Conservation (phyloP, 768 basidiomycete genomes). For the Mycena leptocephala region DNA sequence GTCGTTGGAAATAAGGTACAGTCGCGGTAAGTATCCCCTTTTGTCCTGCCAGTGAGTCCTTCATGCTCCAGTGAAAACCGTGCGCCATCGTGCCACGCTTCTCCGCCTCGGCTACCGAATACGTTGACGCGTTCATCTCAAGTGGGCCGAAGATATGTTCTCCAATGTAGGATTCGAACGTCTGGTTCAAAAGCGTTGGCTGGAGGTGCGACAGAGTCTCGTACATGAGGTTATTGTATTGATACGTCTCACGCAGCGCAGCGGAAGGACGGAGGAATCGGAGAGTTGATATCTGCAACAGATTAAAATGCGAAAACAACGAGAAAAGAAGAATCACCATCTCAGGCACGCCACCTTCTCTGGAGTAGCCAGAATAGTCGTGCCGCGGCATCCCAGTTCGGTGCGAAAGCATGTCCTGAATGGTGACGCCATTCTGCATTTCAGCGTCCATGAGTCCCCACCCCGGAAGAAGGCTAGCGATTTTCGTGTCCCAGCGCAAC, state of each 20-base stretch:
- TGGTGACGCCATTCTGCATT: constrained; percentile 48
- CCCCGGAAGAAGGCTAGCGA: constrained; percentile 54
- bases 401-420: constrained; percentile 62
- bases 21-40: constrained; percentile 54
- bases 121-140: constrained; percentile 15
- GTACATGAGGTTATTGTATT: constrained; percentile 44
- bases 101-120: constrained; percentile 25
- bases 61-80: constrained; percentile 46
- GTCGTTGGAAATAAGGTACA: constrained; percentile 57
- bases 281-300: constrained; percentile 12
- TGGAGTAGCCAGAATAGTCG: constrained; percentile 52
- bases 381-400: constrained; percentile 64
- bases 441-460: constrained; percentile 59
- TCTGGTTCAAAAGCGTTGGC: constrained; percentile 21
- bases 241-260: constrained; percentile 21
- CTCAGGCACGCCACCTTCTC: constrained; percentile 50
- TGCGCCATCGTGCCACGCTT: constrained; percentile 38
- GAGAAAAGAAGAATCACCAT: constrained; percentile 45
- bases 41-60: constrained; percentile 45
- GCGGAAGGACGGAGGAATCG: constrained; percentile 16
- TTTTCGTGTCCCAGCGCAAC: constrained; percentile 58
- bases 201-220: constrained; percentile 49
- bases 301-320: not conserved
- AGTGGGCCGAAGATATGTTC: constrained; percentile 6
- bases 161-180: constrained; percentile 43